These are phyloP conservation scores for Dalechampia spathulata DNA, from an alignment of 441 rosid genomes.

Conservation along the genomic window DNA sequence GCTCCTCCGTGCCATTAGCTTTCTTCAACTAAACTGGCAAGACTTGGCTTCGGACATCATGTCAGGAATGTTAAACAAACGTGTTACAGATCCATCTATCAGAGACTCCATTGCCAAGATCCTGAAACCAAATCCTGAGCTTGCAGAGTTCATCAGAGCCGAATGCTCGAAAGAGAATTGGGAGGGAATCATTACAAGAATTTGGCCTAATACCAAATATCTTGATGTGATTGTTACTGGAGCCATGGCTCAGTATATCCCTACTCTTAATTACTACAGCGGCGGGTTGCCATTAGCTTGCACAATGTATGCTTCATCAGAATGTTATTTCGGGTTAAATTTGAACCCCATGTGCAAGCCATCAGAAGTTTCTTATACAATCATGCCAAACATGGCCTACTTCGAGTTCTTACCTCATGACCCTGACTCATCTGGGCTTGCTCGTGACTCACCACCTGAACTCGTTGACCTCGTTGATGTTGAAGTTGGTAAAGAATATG, in stretches of 20 bases:
- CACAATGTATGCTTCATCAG: constrained; percentile 91
- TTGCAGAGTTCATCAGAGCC: constrained; percentile 41
- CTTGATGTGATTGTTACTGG: constrained; percentile 89
- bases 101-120: constrained; percentile 28
- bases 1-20: constrained; percentile 74
- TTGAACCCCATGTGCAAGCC: constrained; percentile 87
- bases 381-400: constrained; percentile 95
- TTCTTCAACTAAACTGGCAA: constrained; percentile 70
- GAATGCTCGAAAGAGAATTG: constrained; percentile 51
- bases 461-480: constrained; percentile 68
- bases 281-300: constrained; percentile 75
- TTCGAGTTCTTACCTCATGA: constrained; percentile 75
- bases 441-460: constrained; percentile 27
- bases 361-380: constrained; percentile 75
- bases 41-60: constrained; percentile 51
- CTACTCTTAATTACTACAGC: constrained; percentile 70
- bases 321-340: constrained; percentile 80
- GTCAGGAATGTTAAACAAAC: constrained; percentile 37
- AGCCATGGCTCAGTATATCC: constrained; percentile 91
- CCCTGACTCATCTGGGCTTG: constrained; percentile 17
- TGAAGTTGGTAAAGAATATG: constrained; percentile 75
- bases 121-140: constrained; percentile 44
- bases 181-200: constrained; percentile 66
- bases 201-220: constrained; percentile 88
- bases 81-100: constrained; percentile 44